Conservation (phyloP, 2,329 filamentous ascomycete genomes). For the Sporothrix curviconia region DNA sequence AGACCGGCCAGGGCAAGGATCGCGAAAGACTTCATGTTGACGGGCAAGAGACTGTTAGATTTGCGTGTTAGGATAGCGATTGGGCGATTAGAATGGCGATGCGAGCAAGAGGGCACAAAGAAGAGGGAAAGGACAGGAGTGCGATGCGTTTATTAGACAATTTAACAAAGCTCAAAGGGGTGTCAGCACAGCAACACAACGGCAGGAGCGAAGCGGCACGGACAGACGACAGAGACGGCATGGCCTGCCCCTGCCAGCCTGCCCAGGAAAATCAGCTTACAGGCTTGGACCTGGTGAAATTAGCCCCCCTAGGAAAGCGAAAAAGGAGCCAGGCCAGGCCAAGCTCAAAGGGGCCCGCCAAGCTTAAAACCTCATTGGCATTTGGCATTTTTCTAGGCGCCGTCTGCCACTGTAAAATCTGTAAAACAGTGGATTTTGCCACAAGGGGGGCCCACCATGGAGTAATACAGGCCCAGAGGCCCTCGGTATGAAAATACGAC, state of each 20-base stretch:
- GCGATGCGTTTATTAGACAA: slow-evolving; percentile 4
- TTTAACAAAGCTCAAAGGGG: slow-evolving; percentile 2
- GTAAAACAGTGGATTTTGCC: too few species aligned
- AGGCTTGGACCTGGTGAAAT: slow-evolving; percentile 1
- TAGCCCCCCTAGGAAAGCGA: not conserved
- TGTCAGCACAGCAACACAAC: not conserved
- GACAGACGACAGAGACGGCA: not conserved
- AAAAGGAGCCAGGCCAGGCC: not conserved
- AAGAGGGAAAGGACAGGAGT: not conserved
- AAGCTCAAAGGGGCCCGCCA: not conserved
- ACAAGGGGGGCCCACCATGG: too few species aligned
- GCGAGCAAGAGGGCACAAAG: not conserved
- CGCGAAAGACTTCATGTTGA: slow-evolving; percentile 38
- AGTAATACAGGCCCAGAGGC: not conserved
- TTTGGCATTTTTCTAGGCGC: not conserved
- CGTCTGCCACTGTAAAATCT: not conserved
- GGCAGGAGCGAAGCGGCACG: not conserved
- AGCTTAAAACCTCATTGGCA: slow-evolving; percentile 7
- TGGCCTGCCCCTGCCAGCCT: not conserved
- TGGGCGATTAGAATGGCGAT: not conserved
- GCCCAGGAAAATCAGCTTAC: slow-evolving; percentile 8
- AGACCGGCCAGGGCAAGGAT: slow-evolving; percentile 45
- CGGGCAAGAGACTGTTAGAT: not conserved
- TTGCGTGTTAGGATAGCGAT: not conserved
- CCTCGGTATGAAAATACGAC: not conserved